phyloP scores from a whole-genome alignment of 2,329 filamentous ascomycete genomes.

The Fusarium nisikadoi region DNA sequence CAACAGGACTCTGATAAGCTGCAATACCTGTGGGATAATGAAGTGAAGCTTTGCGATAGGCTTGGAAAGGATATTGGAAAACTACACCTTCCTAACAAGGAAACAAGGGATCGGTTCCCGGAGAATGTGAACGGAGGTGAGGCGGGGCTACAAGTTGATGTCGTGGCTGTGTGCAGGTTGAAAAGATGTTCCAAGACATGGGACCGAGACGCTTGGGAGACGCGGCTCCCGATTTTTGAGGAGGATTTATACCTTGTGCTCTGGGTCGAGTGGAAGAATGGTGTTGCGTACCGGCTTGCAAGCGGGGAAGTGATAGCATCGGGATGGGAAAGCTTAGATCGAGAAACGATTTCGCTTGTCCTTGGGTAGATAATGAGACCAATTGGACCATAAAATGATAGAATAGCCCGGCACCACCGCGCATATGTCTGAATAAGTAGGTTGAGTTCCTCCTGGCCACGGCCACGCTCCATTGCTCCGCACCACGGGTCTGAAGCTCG shows the following conservation, averaged over 20 bases:
- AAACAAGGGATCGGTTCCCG: accelerated
- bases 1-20: not conserved
- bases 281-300: not conserved
- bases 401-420: too few relatives aligned
- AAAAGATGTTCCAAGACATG: not conserved
- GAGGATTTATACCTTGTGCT: constrained; percentile 6
- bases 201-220: not conserved
- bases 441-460: too few relatives aligned
- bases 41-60: not conserved
- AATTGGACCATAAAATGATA: too few relatives aligned
- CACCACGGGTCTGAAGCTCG: too few relatives aligned
- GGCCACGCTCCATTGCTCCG: too few relatives aligned
- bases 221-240: not conserved
- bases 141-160: not conserved
- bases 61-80: accelerated
- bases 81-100: accelerated
- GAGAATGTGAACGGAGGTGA: not conserved
- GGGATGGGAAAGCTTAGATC: not conserved
- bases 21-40: accelerated
- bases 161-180: not conserved
- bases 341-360: not conserved
- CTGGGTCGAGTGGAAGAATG: constrained; percentile 15
- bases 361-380: not conserved
- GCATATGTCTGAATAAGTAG: too few relatives aligned
- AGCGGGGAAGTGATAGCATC: not conserved